A percentile compares a stretch with the other conserved stretches of the same genome.
These are phyloP conservation scores for Malus sylvestris DNA, from an alignment of 306 rosid genomes.

Conservation along the genomic window DNA sequence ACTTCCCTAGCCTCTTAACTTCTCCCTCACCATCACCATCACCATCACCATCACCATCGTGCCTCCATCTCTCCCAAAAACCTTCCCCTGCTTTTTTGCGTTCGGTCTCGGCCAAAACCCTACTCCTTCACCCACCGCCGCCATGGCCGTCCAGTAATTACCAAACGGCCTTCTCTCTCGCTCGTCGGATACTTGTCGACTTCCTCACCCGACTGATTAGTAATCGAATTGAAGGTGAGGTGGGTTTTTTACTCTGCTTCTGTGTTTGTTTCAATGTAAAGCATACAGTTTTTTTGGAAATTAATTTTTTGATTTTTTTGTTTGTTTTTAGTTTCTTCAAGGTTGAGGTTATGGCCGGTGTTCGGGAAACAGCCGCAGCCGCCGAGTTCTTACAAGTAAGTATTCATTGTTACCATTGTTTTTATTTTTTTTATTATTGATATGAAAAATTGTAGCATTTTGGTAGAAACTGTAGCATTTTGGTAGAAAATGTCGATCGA, in stretches of 20 bases:
- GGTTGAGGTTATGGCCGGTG: conserved; percentile 35
- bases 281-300: background rate
- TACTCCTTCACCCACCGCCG: background rate
- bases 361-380: conserved; percentile 35
- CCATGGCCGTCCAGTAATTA: background rate
- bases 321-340: background rate
- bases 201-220: background rate
- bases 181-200: background rate
- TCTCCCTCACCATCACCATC: too few relatives aligned
- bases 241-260: background rate
- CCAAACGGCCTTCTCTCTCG: background rate
- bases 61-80: too few relatives aligned
- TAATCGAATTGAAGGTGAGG: background rate
- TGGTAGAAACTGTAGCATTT: too few relatives aligned
- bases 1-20: too few relatives aligned
- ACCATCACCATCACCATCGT: too few relatives aligned
- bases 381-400: conserved; percentile 53
- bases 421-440: background rate
- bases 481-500: background rate
- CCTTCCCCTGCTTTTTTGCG: too few relatives aligned
- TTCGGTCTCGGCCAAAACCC: background rate
- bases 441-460: background rate
- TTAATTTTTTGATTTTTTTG: background rate
- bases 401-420: background rate
- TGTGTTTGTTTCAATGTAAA: background rate